Percentiles rank a stretch among this genome's conserved stretches.
phyloP scores from a whole-genome alignment of 2,329 filamentous ascomycete species.

The Endocalyx cinctus region DNA sequence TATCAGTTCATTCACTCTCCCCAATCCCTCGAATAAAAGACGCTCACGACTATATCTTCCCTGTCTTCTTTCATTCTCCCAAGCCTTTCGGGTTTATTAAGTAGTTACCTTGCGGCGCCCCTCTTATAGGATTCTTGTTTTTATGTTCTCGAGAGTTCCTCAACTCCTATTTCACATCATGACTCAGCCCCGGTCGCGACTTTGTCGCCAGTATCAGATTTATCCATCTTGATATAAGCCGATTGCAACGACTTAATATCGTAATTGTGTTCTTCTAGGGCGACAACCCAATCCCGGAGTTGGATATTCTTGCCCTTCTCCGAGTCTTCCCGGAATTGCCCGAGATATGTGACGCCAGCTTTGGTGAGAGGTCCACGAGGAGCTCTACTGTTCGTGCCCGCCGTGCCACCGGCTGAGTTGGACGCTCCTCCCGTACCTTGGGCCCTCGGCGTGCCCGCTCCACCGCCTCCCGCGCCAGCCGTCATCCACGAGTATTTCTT shows the following conservation, averaged over 20 bases:
- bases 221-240: slow-evolving; percentile 50
- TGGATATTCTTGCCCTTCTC: slow-evolving; percentile 76
- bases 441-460: slow-evolving; percentile 45
- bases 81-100: too few species aligned
- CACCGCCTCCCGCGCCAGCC: slow-evolving; percentile 44
- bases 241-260: slow-evolving; percentile 59
- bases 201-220: slow-evolving; percentile 32
- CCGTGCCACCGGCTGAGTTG: slow-evolving; percentile 28
- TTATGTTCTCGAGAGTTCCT: too few species aligned
- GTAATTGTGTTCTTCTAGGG: slow-evolving; percentile 72
- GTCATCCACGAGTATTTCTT: slow-evolving; percentile 76
- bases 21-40: too few species aligned
- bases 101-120: too few species aligned
- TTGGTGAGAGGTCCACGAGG: slow-evolving; percentile 41
- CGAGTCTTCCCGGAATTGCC: slow-evolving; percentile 74
- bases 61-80: too few species aligned
- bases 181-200: too few species aligned
- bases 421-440: slow-evolving; percentile 22
- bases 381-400: slow-evolving; percentile 29
- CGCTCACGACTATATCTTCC: too few species aligned
- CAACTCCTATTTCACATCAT: too few species aligned
- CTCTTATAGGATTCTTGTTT: too few species aligned
- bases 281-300: slow-evolving; percentile 74
- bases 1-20: too few species aligned
- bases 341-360: slow-evolving; percentile 59